Evolutionary conservation across 129 eudicot genomes (phyloP), one percentile per base, ranked within the genome.

Genomic region (Artemisia annua): DNA sequence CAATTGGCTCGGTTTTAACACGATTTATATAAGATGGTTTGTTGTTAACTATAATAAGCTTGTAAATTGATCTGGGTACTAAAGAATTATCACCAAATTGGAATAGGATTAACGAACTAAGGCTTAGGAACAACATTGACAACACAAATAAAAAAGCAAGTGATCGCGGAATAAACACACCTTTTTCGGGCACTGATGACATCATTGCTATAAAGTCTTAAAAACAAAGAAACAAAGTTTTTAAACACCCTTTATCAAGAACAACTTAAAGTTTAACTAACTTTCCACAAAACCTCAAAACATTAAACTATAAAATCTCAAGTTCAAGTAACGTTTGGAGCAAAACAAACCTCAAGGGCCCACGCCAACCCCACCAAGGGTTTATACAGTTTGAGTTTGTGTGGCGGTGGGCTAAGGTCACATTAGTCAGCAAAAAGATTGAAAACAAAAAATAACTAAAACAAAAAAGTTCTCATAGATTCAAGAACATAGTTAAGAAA

Each of bases 71-170:
- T 5, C 59, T 59, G 57, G 84, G 82, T 65, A 80, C 61, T 43
- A 71, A 72, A 26, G 87, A 82, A 79, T 67, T 80, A 52, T 69
- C 79, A 62, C 63, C 63, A n/a, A 78, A 80, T 22, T 81, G 79
- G 61, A 75, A 74, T 16, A 87, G 77, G 68, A 85, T 72, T 35
- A 78, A 48, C 3, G 87, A 63, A 14, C 87, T 82, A 11, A 84
- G n/a, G 24, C 83, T 50, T 44, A 89, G 61, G 67, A 87, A 79
- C 62, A 83, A 63, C 72, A 87, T 62, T 18, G 88, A 82, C 73
- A 85, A 13, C 12, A 85, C 82, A 20, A 87, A 75, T 16, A 87
- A 63, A 69, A 71, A 78, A 11, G 82, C 63, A 62, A 85, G 84
- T 39, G 79, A 70, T 83, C 76, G 78, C 19, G 87, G 73, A 11